phyloP scores from a whole-genome alignment of 768 basidiomycete species.

The Naganishia vaughanmartiniae region DNA sequence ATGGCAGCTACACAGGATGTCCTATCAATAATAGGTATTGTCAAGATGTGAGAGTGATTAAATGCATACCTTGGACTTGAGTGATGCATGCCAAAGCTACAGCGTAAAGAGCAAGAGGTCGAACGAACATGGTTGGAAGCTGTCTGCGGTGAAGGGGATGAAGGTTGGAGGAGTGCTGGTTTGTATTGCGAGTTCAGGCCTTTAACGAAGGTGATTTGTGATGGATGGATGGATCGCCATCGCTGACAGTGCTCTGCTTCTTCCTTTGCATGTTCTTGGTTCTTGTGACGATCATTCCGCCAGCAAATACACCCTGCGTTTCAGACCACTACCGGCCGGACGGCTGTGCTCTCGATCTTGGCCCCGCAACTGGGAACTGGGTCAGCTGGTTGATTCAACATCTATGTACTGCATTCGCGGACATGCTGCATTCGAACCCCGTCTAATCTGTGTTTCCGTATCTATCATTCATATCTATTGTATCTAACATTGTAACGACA shows the following conservation, averaged over 20 bases:
- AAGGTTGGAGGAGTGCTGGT: too few relatives aligned
- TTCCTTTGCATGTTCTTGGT: too few relatives aligned
- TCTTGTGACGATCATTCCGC: neutral
- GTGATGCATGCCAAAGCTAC: neutral
- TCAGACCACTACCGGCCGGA: neutral
- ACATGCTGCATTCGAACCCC: neutral
- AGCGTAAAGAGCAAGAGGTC: neutral
- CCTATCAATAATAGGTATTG: neutral
- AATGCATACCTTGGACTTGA: neutral
- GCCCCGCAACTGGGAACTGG: neutral
- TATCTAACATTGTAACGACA: too few relatives aligned
- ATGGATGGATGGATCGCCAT: neutral
- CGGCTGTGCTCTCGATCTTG: neutral
- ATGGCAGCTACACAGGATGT: constrained; percentile 23
- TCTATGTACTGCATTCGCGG: neutral
- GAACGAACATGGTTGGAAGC: constrained; percentile 10
- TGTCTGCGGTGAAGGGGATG: neutral
- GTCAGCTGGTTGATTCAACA: neutral
- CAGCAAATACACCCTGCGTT: neutral
- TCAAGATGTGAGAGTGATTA: too few relatives aligned
- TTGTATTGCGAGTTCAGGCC: neutral
- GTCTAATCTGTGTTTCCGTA: neutral
- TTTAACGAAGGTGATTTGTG: neutral
- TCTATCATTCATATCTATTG: neutral
- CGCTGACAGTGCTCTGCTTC: too few relatives aligned